A percentile compares a stretch with the other conserved stretches of the same genome.
Conservation (phyloP, 75 land plant genomes). For the Pinus albicaulis region DNA sequence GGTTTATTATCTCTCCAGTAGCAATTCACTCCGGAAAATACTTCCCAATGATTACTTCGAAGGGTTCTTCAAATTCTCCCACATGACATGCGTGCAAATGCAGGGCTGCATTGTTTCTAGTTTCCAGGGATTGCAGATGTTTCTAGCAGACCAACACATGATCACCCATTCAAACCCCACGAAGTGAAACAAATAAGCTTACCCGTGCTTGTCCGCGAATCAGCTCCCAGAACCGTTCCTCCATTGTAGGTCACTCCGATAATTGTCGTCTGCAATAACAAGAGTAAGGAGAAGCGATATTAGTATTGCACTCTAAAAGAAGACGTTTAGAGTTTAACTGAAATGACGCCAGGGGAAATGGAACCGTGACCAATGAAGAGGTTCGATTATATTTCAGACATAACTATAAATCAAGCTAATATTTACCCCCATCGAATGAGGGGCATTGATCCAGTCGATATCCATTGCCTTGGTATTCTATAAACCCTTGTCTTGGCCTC, state of each 20-base stretch:
- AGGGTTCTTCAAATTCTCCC: too few relatives aligned
- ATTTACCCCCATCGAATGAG: slow-evolving; percentile 9
- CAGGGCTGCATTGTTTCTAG: too few relatives aligned
- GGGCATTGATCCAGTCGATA: slow-evolving; percentile 2
- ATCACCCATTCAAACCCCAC: too few relatives aligned
- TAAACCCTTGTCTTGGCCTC: neutral
- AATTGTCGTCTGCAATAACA: slow-evolving; percentile 82
- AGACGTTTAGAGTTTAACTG: too few relatives aligned
- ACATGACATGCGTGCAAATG: too few relatives aligned
- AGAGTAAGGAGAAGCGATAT: neutral
- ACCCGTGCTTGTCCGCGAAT: slow-evolving; percentile 98
- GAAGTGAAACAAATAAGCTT: slow-evolving; percentile 3
- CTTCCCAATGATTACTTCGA: too few relatives aligned
- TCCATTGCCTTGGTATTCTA: neutral
- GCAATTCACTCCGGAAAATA: too few relatives aligned
- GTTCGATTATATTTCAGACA: too few relatives aligned
- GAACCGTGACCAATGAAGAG: neutral
- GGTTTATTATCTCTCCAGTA: too few relatives aligned
- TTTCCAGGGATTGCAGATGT: too few relatives aligned
- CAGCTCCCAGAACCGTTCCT: slow-evolving; percentile 92
- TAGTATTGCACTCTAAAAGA: too few relatives aligned
- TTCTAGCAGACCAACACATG: too few relatives aligned
- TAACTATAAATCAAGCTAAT: neutral
- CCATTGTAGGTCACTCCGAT: slow-evolving; percentile 89
- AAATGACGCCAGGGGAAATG: neutral